Base-by-base conservation (phyloP, 768 basidiomycete genomes). In the Leccinum olivaceopallidum region DNA sequence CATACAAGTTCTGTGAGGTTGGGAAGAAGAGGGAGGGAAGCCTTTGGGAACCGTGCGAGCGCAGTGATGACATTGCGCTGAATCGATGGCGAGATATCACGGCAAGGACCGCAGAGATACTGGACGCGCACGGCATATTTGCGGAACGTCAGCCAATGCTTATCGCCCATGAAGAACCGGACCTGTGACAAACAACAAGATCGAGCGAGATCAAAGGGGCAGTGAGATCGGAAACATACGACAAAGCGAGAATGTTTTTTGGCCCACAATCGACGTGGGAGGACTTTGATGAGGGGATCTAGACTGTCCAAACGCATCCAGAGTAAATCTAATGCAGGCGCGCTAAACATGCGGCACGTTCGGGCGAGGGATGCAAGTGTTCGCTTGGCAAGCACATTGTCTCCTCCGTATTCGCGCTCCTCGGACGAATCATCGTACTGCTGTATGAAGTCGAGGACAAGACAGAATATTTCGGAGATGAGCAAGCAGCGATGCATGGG, bases 361-460 rank as follows among this genome's bases (percentile, higher is more conserved):
- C 63, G 60, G 6, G 68, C 65, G 10, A 69, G 59, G 7, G 63
- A 59, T 32, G 62, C 68, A 28, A 69, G 65, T 7, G 65, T 52
- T 28, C 44, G 55, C 44, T 58, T 66, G 30, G 58, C 50, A 5
- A 32, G 36, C 8, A 26, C 49, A n/a, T 24, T 8, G 36, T 47
- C 20, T 16, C 18, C 54, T 14, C 5, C 14, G 6, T 34, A 50
- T 22, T 50, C 42, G 12, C 20, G 12, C 16, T 60, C 58, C 47
- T 30, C 57, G 2, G 5, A 10, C 4, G 57, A 24, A 13, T 50
- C 20, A 13, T 60, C 60, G n/a, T 18, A 48, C 3, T 57, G 39
- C 5, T 48, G 50, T 47, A 67, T 53, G 44, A 53, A 62, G 9
- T 55, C 54, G n/a, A 65, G 63, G 30, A 67, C 56, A 18, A 60